Base-by-base conservation (phyloP, 345 rosid species). In the Diplotaxis tenuifolia region DNA sequence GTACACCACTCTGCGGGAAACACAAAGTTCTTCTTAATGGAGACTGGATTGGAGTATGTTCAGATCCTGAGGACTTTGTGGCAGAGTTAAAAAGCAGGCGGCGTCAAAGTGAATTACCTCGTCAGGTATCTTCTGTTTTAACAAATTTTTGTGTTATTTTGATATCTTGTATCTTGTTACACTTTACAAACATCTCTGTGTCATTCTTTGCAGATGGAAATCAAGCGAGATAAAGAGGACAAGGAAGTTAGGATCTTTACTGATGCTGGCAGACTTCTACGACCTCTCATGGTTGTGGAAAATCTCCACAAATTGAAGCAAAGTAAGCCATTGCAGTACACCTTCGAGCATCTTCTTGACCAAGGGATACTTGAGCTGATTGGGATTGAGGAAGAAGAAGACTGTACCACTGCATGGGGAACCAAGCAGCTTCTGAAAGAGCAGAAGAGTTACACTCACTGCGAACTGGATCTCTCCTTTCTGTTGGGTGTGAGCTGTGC, bases 371-470 rank as follows among this genome's bases (percentile, higher is more conserved):
- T 89, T 2, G 96, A 94, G 83, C 80, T 91, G 49, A 55, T 89
- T 27, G 97, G 99, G 56, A 78, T 85, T 1, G 97, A 91, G 79
- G 99, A 92, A 78, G 99, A 94, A 80, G 97, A 94, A 73, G 99
- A 94, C 66, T 91, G 92, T 56, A 52, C 34, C 8, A 83, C 86
- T 0, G 96, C 97, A 16, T 92, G 97, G 96, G 81, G 86, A 59
- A 56, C 92, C 57, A 85, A 75, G 32, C 81, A 79, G 62, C 87
- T 93, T 29, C 36, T 94, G 28, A 72, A 56, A 18, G 87, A 80
- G 58, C 74, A 79, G 28, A 62, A 82, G 1, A 83, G 58, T 73
- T 88, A 85, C 65, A 88, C 93, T 0, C 96, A 94, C 47, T 91
- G 92, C 27, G 96, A 94, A 78, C 80, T 91, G 63, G 99, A 94